A percentile compares a stretch with the other conserved stretches of the same genome.
Conservation (phyloP, 768 basidiomycete species). For the Trametes coccinea region DNA sequence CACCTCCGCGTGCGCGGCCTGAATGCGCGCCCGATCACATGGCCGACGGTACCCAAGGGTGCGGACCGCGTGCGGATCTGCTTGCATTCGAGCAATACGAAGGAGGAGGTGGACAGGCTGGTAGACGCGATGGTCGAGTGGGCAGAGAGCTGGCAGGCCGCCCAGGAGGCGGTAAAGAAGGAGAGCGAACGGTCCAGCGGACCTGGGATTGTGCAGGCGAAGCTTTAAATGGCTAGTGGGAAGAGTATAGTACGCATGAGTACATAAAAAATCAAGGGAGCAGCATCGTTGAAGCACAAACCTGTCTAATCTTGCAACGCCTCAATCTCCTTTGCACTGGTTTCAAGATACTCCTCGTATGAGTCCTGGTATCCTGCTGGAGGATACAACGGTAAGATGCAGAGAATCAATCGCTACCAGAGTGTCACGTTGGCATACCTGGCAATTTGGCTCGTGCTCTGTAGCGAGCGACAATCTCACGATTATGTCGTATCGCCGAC, state of each 20-base stretch:
- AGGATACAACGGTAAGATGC: neutral
- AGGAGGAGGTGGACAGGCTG: slow-evolving; percentile 60
- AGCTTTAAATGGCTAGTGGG: slow-evolving; percentile 8
- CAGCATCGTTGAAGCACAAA: neutral
- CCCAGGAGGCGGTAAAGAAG: neutral
- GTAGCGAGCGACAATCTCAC: slow-evolving; percentile 68
- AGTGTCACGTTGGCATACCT: slow-evolving; percentile 34
- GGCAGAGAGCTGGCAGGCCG: slow-evolving; percentile 24
- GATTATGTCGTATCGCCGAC: slow-evolving; percentile 73
- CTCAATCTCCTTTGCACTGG: slow-evolving; percentile 61
- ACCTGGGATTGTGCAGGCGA: slow-evolving; percentile 16
- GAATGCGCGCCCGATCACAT: slow-evolving; percentile 75
- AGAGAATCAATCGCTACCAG: too few species aligned
- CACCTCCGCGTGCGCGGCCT: slow-evolving; percentile 55
- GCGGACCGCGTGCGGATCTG: slow-evolving; percentile 87
- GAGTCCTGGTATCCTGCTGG: slow-evolving; percentile 61
- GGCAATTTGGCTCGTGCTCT: slow-evolving; percentile 53
- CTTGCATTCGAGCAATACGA: slow-evolving; percentile 75
- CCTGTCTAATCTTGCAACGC: slow-evolving; percentile 60
- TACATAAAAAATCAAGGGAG: neutral
- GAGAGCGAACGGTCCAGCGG: neutral
- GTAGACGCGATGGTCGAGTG: slow-evolving; percentile 29
- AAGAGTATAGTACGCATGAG: neutral
- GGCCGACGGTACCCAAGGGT: slow-evolving; percentile 90
- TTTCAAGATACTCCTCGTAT: slow-evolving; percentile 57